Evolutionary conservation across 2,329 filamentous ascomycete species (phyloP).

Genomic region (Delphinella strobiligena): DNA sequence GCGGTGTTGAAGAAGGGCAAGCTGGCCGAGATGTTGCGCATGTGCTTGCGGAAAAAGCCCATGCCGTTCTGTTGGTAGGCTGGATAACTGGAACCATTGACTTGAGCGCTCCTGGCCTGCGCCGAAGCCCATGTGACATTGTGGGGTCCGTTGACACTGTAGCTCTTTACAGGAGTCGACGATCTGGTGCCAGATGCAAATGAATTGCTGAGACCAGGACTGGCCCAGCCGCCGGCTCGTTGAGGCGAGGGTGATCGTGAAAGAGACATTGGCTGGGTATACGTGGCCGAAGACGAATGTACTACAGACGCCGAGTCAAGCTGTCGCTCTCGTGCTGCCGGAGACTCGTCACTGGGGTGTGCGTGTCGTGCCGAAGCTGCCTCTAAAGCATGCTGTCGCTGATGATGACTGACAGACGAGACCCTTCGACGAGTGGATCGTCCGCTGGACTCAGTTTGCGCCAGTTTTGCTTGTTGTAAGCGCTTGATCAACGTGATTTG

Average conservation of each 20-base stretch:
- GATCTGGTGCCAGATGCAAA: constrained; percentile 16
- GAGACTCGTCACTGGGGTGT: too few species aligned
- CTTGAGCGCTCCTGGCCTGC: constrained; percentile 61
- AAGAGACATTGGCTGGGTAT: constrained; percentile 52
- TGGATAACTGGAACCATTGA: constrained; percentile 61
- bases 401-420: not conserved
- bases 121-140: constrained; percentile 71
- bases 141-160: constrained; percentile 41
- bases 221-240: constrained; percentile 78
- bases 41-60: constrained; percentile 78
- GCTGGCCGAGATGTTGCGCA: constrained; percentile 66
- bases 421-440: not conserved
- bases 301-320: not conserved
- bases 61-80: constrained; percentile 67
- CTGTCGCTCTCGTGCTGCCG: not conserved
- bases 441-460: not conserved
- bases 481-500: too few species aligned
- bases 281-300: not conserved
- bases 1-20: constrained; percentile 58
- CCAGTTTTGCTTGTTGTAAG: not conserved
- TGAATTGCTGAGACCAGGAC: constrained; percentile 61
- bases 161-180: constrained; percentile 22
- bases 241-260: constrained; percentile 80
- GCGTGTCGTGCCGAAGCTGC: not conserved
- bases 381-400: not conserved